Percentiles rank a stretch among this genome's conserved stretches.
Conservation (phyloP, 305 asterid genomes). For the Fraxinus floribunda region DNA sequence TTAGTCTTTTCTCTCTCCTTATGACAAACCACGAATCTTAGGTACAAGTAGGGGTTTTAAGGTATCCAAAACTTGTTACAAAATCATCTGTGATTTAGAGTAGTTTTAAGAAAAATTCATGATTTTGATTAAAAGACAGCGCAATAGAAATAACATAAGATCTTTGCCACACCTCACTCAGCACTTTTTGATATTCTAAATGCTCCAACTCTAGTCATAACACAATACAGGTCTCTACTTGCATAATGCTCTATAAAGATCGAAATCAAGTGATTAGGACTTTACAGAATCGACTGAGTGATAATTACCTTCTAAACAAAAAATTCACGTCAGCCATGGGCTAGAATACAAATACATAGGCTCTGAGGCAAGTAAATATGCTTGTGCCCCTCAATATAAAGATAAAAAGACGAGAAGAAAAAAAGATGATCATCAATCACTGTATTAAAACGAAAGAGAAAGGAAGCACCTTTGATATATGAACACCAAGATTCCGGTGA, state of each 20-base stretch:
- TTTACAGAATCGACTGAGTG: background rate
- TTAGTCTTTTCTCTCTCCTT: background rate
- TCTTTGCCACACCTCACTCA: background rate
- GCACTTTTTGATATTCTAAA: background rate
- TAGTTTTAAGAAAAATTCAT: background rate
- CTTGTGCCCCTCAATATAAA: background rate
- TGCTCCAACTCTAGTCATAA: background rate
- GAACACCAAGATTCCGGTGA: conserved; percentile 99
- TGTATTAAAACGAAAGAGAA: background rate
- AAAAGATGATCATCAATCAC: background rate
- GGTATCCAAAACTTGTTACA: background rate
- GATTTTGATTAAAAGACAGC: background rate
- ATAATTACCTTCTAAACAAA: background rate
- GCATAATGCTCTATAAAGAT: background rate
- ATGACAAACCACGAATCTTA: background rate
- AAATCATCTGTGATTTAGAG: background rate
- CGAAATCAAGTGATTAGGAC: background rate
- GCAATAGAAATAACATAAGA: background rate
- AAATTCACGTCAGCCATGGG: background rate
- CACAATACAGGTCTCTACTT: background rate
- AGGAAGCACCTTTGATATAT: conserved; percentile 76
- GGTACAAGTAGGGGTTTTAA: background rate
- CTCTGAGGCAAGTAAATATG: background rate
- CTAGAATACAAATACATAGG: background rate
- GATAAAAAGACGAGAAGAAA: background rate